Evolutionary conservation across 2,329 filamentous ascomycete genomes (phyloP).

Genomic region (Alternaria ethzedia): DNA sequence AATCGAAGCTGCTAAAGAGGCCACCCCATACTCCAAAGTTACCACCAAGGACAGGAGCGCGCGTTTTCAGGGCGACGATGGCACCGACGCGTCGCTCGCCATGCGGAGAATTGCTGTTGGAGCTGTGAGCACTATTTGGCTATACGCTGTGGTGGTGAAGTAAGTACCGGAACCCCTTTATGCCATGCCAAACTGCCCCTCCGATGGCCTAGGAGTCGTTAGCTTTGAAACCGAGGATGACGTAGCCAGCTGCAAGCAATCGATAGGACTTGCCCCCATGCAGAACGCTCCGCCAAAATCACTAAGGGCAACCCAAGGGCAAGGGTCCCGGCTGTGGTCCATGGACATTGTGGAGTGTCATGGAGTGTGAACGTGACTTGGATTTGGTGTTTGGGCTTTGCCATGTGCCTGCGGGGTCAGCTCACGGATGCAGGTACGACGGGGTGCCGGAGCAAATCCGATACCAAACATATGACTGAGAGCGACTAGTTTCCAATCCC

Average conservation of each 20-base stretch:
- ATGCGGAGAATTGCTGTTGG: conserved; percentile 57
- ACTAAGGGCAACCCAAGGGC: conserved; percentile 90
- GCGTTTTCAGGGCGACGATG: conserved; percentile 94
- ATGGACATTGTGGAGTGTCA: conserved; percentile 1
- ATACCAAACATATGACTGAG: conserved; percentile 3
- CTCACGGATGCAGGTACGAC: conserved; percentile 20
- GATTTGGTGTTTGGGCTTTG: neutral
- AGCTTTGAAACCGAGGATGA: conserved; percentile 2
- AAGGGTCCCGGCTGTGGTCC: neutral
- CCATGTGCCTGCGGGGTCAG: conserved; percentile 13
- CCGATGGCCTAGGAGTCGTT: conserved; percentile 42
- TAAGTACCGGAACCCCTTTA: conserved; percentile 8
- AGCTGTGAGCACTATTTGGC: conserved; percentile 67
- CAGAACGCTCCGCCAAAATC: conserved; percentile 96
- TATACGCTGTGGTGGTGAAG: conserved; percentile 76
- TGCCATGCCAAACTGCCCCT: conserved; percentile 21
- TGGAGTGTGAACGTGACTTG: neutral
- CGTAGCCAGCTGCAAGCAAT: conserved; percentile 11
- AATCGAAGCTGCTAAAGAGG: conserved; percentile 93
- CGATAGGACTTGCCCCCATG: conserved; percentile 77
- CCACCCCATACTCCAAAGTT: conserved; percentile 99
- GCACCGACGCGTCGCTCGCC: conserved; percentile 92
- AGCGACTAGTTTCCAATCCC: neutral
- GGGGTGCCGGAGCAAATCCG: conserved; percentile 10
- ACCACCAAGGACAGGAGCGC: conserved; percentile 91